Evolutionary conservation across 2,329 filamentous ascomycete genomes (phyloP).

Genomic region (Hypoxylon sp.): DNA sequence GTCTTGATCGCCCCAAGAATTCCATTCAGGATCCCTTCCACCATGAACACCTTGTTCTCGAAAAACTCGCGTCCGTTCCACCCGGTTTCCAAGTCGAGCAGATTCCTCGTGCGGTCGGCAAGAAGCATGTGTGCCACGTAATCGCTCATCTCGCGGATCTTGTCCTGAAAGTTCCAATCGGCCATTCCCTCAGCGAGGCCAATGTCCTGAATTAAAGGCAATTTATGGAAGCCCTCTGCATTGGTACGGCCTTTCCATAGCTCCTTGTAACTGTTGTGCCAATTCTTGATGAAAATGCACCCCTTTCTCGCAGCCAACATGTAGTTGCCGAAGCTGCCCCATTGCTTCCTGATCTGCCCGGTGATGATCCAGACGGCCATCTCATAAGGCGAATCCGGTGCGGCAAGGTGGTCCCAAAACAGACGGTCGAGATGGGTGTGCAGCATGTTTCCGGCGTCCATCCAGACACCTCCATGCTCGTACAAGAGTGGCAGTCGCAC

Average conservation of each 20-base stretch:
- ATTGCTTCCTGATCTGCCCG: slow-evolving; percentile 52
- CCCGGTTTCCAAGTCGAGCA: slow-evolving; percentile 49
- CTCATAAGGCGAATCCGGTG: slow-evolving; percentile 47
- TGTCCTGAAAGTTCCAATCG: slow-evolving; percentile 42
- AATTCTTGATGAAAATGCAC: slow-evolving; percentile 58
- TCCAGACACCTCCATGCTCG: slow-evolving; percentile 54
- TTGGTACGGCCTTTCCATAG: slow-evolving; percentile 54
- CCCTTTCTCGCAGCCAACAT: slow-evolving; percentile 58
- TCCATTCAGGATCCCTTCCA: slow-evolving; percentile 51
- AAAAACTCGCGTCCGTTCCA: slow-evolving; percentile 53
- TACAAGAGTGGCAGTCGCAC: slow-evolving; percentile 56
- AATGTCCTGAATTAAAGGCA: slow-evolving; percentile 50
- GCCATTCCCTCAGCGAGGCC: slow-evolving; percentile 50
- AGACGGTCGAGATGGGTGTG: slow-evolving; percentile 52
- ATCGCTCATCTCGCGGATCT: slow-evolving; percentile 52
- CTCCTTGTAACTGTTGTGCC: slow-evolving; percentile 56
- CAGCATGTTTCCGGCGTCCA: slow-evolving; percentile 56
- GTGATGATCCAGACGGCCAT: slow-evolving; percentile 53
- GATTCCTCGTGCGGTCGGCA: slow-evolving; percentile 52
- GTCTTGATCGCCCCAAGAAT: slow-evolving; percentile 52
- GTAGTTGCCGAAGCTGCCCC: slow-evolving; percentile 56
- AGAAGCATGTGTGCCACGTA: slow-evolving; percentile 56
- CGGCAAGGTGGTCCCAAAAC: slow-evolving; percentile 52
- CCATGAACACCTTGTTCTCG: slow-evolving; percentile 51
- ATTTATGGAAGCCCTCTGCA: slow-evolving; percentile 51